phyloP scores from a whole-genome alignment of 257 asterid genomes.

The Rhazya stricta region DNA sequence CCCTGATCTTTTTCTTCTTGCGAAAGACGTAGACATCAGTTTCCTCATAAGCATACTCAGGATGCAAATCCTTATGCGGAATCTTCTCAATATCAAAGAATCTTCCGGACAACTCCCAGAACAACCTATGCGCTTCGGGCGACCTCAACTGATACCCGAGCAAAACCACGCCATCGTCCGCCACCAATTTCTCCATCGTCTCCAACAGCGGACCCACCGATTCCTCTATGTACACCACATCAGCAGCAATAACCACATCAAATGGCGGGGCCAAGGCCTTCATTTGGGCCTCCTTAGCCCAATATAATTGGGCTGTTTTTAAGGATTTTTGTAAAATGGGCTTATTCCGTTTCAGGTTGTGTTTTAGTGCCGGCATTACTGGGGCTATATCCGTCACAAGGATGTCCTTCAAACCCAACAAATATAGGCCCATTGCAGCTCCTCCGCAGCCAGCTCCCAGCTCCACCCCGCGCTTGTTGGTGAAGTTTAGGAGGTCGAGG shows the following conservation, averaged over 20 bases:
- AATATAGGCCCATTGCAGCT: constrained; percentile 73
- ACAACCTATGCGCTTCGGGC: constrained; percentile 74
- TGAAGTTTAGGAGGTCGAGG: constrained; percentile 58
- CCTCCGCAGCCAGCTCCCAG: constrained; percentile 92
- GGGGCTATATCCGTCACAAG: constrained; percentile 83
- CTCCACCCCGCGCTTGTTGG: constrained; percentile 69
- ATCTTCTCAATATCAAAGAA: constrained; percentile 67
- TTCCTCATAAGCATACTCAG: constrained; percentile 82
- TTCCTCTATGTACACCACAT: constrained; percentile 90
- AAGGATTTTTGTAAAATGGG: constrained; percentile 51
- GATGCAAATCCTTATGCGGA: constrained; percentile 83
- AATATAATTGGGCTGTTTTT: constrained; percentile 62
- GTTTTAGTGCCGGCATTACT: constrained; percentile 92
- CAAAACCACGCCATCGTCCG: constrained; percentile 75
- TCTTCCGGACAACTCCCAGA: constrained; percentile 57
- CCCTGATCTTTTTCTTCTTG: constrained; percentile 41
- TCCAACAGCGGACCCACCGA: constrained; percentile 62
- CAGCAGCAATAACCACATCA: constrained; percentile 75
- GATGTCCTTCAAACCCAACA: constrained; percentile 69
- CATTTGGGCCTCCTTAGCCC: constrained; percentile 70
- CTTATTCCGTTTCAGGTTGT: constrained; percentile 76
- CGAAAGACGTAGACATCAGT: constrained; percentile 67
- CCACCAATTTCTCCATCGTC: constrained; percentile 61
- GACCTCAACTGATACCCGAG: constrained; percentile 85
- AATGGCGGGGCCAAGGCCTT: constrained; percentile 56